Evolutionary conservation across 495 filamentous ascomycete genomes (phyloP), one percentile per base, ranked within the genome.

Genomic region (Hypoxylon trugodes): DNA sequence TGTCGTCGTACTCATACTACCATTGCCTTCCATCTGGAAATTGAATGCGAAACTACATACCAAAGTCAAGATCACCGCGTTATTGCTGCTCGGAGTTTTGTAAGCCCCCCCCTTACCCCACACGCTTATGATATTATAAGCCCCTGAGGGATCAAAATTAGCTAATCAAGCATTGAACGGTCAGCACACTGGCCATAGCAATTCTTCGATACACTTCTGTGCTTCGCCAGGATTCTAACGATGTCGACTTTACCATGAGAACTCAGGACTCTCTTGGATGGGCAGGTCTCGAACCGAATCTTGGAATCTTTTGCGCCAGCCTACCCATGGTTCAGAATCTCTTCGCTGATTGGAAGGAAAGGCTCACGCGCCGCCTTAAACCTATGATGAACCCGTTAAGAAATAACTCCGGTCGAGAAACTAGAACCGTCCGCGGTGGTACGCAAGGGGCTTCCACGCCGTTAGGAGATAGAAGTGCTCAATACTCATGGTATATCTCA

Each of bases 1-100:
- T 54, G 49, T 76, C 5, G 59, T 75, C 10, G 68, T 76, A 12
- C 43, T 76, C 3, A 49, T 59, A 26, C 26, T 76, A 8, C 74
- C 74, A 7, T 63, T 76, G 24, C 74, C 74, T 2, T 62, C 70
- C 19, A 57, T 75, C 33, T 75, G 74, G 74, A 49, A 46, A 0
- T 36, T 76, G 2, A 59, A 74, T n/a, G 68, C 69, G 64, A 65
- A 60, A 1, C 54, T 7, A 12, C 43, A 47, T 1, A 58, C 68
- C 19, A 75, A 70, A 40, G 42, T 69, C 33, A 61, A 64, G 1
- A 37, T 75, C 21, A 73, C 32, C 7, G 32, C 54, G 5, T 33
- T 62, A n/a, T 37, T 59, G 6, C 21, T 59, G 4, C 32, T 59
- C 24, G 54, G 54, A 1, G 5, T 59, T 10, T 4, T 59, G 72